These are phyloP conservation scores for Eugenia klotzschiana DNA, from an alignment of 441 rosid species.

Conservation along the genomic window DNA sequence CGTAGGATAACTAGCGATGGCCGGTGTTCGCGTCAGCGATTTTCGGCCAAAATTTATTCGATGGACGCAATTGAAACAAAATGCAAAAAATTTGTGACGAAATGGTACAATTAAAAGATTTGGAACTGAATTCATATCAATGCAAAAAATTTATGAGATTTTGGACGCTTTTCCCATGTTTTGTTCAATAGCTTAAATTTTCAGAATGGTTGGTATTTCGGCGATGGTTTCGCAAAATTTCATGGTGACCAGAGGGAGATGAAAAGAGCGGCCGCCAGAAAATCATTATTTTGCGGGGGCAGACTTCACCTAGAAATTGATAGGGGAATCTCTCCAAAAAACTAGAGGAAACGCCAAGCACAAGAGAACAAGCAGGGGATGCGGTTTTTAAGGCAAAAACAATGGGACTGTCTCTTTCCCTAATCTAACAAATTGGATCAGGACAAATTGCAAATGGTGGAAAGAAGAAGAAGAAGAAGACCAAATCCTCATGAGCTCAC, in stretches of 20 bases:
- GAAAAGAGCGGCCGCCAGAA: background rate
- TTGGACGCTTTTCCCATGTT: too few species aligned
- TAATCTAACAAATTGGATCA: background rate
- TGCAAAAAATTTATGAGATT: too few species aligned
- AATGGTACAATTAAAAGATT: too few species aligned
- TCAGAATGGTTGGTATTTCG: background rate
- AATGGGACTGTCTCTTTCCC: background rate
- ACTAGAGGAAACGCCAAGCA: background rate
- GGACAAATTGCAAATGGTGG: background rate
- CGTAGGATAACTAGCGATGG: too few species aligned
- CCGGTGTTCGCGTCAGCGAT: too few species aligned
- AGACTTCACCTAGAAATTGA: background rate
- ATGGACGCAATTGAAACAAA: too few species aligned
- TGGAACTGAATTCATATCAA: too few species aligned
- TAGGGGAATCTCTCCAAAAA: background rate
- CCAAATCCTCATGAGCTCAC: slow-evolving; percentile 3
- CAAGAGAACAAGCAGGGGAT: background rate
- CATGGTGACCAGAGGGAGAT: background rate
- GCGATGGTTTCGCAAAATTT: background rate
- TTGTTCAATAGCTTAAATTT: background rate
- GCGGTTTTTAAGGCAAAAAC: background rate
- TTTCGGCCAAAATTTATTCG: too few species aligned
- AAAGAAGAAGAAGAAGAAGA: background rate
- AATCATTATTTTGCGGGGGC: background rate
- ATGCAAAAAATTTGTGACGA: too few species aligned